These are phyloP conservation scores for Aspergillus sp. DNA, from an alignment of 2,329 filamentous ascomycete species.

Conservation along the genomic window DNA sequence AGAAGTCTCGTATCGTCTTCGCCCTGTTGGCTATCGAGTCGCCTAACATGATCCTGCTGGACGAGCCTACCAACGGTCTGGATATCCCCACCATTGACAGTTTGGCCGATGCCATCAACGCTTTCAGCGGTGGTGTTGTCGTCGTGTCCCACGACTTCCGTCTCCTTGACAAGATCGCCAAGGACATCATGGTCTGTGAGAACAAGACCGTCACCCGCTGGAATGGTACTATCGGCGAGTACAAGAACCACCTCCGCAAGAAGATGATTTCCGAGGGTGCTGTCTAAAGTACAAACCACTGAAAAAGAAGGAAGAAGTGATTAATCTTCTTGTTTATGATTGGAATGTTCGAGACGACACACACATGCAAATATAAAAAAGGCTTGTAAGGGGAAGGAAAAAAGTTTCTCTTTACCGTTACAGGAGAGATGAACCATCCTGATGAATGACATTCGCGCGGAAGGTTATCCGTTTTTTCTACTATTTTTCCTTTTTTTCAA, in stretches of 20 bases:
- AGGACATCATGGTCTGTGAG: constrained; percentile 99
- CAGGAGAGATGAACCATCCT: constrained; percentile 27
- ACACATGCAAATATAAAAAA: constrained; percentile 24
- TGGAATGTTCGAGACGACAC: constrained; percentile 33
- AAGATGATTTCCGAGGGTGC: constrained; percentile 93
- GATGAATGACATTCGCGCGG: constrained; percentile 17
- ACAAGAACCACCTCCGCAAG: constrained; percentile 98
- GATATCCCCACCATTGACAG: constrained; percentile 99
- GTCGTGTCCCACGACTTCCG: constrained; percentile 99
- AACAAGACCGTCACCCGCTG: constrained; percentile 90
- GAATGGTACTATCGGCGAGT: constrained; percentile 86
- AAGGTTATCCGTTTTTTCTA: constrained; percentile 11
- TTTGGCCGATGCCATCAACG: constrained; percentile 95
- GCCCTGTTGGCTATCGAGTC: constrained; percentile 91
- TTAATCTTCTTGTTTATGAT: constrained; percentile 29
- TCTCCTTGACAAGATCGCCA: constrained; percentile 98
- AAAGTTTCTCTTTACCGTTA: constrained; percentile 20
- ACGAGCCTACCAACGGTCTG: constrained; percentile 98
- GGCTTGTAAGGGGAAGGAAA: constrained; percentile 11
- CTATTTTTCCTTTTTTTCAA: constrained; percentile 5
- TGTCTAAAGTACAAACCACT: constrained; percentile 58
- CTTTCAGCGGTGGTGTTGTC: constrained; percentile 92
- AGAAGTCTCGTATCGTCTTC: constrained; percentile 98
- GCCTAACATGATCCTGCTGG: constrained; percentile 96
- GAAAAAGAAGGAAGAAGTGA: background rate